phyloP scores from a whole-genome alignment of 805 yeast species.

The Starmerella potacharoeniae region DNA sequence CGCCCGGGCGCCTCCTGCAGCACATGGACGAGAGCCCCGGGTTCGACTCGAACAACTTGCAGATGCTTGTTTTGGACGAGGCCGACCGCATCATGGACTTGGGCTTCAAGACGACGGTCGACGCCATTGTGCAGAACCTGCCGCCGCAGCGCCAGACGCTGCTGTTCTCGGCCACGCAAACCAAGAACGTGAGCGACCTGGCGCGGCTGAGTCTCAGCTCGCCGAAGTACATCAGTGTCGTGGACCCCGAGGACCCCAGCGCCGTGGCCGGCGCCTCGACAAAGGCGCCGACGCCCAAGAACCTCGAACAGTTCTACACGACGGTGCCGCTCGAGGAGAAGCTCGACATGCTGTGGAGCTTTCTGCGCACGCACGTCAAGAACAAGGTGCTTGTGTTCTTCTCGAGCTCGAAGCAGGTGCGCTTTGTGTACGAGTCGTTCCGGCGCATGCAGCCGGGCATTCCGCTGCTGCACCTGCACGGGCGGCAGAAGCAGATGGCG shows the following conservation, averaged over 20 bases:
- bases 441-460: slow-evolving; percentile 86
- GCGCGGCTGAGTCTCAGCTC: slow-evolving; percentile 64
- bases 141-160: slow-evolving; percentile 77
- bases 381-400: slow-evolving; percentile 70
- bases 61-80: slow-evolving; percentile 74
- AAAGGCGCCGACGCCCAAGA: slow-evolving; percentile 56
- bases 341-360: slow-evolving; percentile 74
- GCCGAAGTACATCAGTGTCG: slow-evolving; percentile 49
- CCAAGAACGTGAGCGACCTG: slow-evolving; percentile 67
- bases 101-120: slow-evolving; percentile 80
- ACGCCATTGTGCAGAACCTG: slow-evolving; percentile 63
- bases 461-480: slow-evolving; percentile 72
- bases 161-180: slow-evolving; percentile 80
- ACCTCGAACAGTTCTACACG: slow-evolving; percentile 73
- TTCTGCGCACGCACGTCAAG: slow-evolving; percentile 71
- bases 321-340: slow-evolving; percentile 65
- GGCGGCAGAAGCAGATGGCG: slow-evolving; percentile 83
- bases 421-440: slow-evolving; percentile 77
- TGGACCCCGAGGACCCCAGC: slow-evolving; percentile 21
- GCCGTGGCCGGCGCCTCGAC: slow-evolving; percentile 13
- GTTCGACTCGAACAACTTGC: slow-evolving; percentile 60
- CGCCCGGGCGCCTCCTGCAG: slow-evolving; percentile 84
- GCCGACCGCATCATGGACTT: slow-evolving; percentile 88
- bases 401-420: slow-evolving; percentile 83
- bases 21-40: slow-evolving; percentile 85